These are phyloP conservation scores for Chalaropsis thielavioides DNA, from an alignment of 2,329 filamentous ascomycete species.

Conservation along the genomic window DNA sequence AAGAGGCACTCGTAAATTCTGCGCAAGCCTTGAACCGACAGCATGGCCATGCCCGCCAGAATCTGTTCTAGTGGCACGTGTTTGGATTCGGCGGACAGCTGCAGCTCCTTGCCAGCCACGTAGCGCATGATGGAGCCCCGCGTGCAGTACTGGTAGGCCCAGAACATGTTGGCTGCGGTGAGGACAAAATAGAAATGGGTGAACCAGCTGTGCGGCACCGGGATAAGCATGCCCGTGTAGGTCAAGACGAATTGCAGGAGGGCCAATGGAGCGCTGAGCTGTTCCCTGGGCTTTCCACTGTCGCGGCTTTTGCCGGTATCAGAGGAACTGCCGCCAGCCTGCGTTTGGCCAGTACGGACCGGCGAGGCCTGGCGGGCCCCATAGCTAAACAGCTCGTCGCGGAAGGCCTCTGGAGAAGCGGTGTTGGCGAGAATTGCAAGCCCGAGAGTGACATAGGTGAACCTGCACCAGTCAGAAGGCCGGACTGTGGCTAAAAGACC, in stretches of 20 bases:
- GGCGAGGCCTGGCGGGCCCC: constrained; percentile 38
- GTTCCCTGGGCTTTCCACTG: not conserved
- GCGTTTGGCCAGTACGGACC: constrained; percentile 21
- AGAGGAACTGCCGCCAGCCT: not conserved
- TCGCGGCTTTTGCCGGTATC: not conserved
- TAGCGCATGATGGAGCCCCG: constrained; percentile 39
- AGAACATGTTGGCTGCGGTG: constrained; percentile 54
- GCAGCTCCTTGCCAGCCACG: constrained; percentile 29
- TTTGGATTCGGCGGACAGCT: constrained; percentile 18
- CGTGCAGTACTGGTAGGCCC: constrained; percentile 49
- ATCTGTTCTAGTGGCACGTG: constrained; percentile 49
- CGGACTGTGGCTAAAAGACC: constrained; percentile 6
- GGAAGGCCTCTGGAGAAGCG: constrained; percentile 25
- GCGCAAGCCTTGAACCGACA: constrained; percentile 60
- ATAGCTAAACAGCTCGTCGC: constrained; percentile 28
- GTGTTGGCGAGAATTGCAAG: constrained; percentile 13
- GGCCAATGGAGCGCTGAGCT: not conserved
- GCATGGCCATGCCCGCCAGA: constrained; percentile 52
- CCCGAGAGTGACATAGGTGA: constrained; percentile 13
- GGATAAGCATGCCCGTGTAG: constrained; percentile 26
- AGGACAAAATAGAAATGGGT: constrained; percentile 72
- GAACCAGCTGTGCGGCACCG: constrained; percentile 82
- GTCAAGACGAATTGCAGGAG: constrained; percentile 10
- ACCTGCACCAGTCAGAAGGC: constrained; percentile 17
- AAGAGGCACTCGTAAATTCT: constrained; percentile 61